Evolutionary conservation across 345 rosid species (phyloP), one percentile per base, ranked within the genome.

Genomic region (Mallotus nudiflorus): DNA sequence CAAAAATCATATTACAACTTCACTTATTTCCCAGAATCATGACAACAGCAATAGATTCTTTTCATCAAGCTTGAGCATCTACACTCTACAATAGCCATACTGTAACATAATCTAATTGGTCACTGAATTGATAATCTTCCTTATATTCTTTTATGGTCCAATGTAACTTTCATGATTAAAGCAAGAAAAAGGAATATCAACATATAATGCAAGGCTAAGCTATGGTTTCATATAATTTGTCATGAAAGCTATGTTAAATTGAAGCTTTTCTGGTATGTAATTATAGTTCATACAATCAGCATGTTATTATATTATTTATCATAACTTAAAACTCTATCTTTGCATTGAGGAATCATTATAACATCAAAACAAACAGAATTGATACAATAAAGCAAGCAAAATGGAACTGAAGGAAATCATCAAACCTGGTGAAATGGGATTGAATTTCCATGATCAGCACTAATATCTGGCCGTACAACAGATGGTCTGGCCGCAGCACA

Each of bases 371-470:
- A 50, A 5, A 1, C 29, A 40, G 55, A 48, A 6, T 8, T n/a
- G 58, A 62, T 53, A 20, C 12, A 52, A 31, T 25, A 19, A 53
- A 37, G 25, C 4, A 67, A 35, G 46, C 14, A 15, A 9, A 52
- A 66, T 35, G 60, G 3, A 66, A 35, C 29, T n/a, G 18, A 22
- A 7, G 19, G 64, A 40, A 62, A 52, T 63, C 42, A 27, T 10
- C 49, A 67, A 54, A 77, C 81, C 72, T 68, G 76, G 58, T 35
- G 45, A 25, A 40, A 28, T n/a, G 45, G 22, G 31, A 48, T 25
- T 29, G 77, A 37, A 55, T 28, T 18, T 63, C 31, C 37, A 52
- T 72, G 61, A 18, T 49, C 13, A 14, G 62, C 9, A 55, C 46
- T 49, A 37, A 46, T 22, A 37, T 67, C 69, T 39, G 63, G 54